These are phyloP conservation scores for Lactifluus subvellereus DNA, from an alignment of 768 basidiomycete species.

Conservation along the genomic window DNA sequence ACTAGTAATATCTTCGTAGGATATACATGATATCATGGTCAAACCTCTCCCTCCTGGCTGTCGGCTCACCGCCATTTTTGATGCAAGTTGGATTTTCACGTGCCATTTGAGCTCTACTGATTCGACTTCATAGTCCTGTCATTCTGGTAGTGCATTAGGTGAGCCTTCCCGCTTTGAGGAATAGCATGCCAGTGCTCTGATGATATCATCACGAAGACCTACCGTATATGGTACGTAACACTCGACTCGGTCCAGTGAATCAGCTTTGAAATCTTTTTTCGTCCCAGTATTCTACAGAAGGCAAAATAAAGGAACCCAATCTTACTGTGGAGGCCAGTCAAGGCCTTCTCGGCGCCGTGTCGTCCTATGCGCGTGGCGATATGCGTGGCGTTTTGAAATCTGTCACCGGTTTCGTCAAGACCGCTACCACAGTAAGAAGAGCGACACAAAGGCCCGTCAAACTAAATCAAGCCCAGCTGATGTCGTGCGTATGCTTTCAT, in stretches of 20 bases:
- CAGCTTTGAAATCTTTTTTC: background rate
- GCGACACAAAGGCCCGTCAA: slow-evolving; percentile 51
- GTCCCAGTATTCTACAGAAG: slow-evolving; percentile 84
- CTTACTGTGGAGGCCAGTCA: slow-evolving; percentile 81
- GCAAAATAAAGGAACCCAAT: slow-evolving; percentile 93
- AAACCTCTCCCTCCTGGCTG: slow-evolving; percentile 58
- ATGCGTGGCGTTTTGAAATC: slow-evolving; percentile 71
- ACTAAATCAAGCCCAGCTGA: slow-evolving; percentile 82
- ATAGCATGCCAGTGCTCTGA: background rate
- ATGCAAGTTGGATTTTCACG: slow-evolving; percentile 35
- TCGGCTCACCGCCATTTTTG: slow-evolving; percentile 56
- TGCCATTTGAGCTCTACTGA: slow-evolving; percentile 12
- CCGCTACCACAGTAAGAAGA: slow-evolving; percentile 56
- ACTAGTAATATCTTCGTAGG: slow-evolving; percentile 28
- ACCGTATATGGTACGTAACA: slow-evolving; percentile 31
- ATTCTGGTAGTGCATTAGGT: slow-evolving; percentile 45
- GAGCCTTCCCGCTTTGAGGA: background rate
- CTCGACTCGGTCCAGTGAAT: background rate
- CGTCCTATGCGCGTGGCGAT: slow-evolving; percentile 74
- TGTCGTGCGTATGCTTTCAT: slow-evolving; percentile 50
- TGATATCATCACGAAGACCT: slow-evolving; percentile 28
- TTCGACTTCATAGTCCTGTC: slow-evolving; percentile 35
- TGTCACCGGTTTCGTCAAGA: slow-evolving; percentile 68
- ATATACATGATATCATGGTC: slow-evolving; percentile 43
- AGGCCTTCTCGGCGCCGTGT: slow-evolving; percentile 72